Base-by-base conservation (phyloP, 1,284 basidiomycete genomes). In the Porodaedalea pini region DNA sequence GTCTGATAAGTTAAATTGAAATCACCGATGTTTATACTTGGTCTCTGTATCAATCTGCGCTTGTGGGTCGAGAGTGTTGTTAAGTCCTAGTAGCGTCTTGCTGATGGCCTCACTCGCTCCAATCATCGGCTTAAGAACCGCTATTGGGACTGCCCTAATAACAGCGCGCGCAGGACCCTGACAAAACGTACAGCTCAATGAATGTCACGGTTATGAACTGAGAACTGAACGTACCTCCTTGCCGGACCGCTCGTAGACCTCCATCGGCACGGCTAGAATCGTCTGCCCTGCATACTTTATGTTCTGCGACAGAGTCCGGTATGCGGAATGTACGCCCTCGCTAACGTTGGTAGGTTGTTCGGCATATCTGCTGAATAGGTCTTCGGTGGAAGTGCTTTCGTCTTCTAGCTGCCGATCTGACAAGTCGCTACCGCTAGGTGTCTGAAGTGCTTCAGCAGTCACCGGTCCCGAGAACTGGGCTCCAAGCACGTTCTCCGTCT, bases 211-310 rank as follows among this genome's bases (percentile, higher is more conserved):
- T 41, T 39, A 6, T 51, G 25, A 36, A 29, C 1, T 36, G 48
- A 25, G 37, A 48, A 3, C 56, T 34, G 39, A 45, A 73, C 80
- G 69, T 65, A 90, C 94, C 79, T 94, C 90, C 54, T 86, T 89
- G 15, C 90, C 90, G 11, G 90, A 89, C 59, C 89, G 79, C 71
- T 99, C 96, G 66, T 98, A 98, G 15, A 98, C 94, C 70, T 99
- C 97, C 94, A 99, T 98, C 0, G 96, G 96, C 0, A 99, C 93
- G 0, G 97, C 96, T 29, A 99, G 80, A 62, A 99, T 99, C 0
- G 97, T 99, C 74, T 99, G 96, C 11, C 96, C 97, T 2, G 96
- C 96, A 31, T 90, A 90, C 63, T 88, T 91, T 57, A 98, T 70
- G 71, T 97, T 97, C 65, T 75, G 84, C 58, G 82, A 83, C 64